These are phyloP conservation scores for Dryas integrifolia DNA, from an alignment of 331 rosid genomes.

Conservation along the genomic window DNA sequence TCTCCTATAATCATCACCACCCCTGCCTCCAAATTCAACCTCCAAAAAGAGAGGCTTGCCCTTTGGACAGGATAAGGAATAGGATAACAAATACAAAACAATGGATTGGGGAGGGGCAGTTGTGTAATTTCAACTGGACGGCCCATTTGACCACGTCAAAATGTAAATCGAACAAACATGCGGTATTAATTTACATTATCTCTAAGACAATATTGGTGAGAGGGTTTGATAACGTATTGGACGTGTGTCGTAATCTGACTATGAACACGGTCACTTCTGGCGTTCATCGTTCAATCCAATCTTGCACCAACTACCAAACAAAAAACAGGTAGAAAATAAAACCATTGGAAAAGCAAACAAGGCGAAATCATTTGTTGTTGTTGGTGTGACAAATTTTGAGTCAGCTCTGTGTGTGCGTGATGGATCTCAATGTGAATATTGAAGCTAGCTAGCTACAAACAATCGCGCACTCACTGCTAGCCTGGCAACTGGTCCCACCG, in stretches of 20 bases:
- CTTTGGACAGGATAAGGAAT: neutral
- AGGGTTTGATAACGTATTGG: neutral
- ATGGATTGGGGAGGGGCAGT: neutral
- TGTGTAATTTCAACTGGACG: neutral
- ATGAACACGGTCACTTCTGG: too few relatives aligned
- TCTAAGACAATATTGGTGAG: neutral
- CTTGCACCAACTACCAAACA: neutral
- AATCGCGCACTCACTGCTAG: too few relatives aligned
- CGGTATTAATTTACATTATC: conserved; percentile 21
- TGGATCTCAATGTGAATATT: too few relatives aligned
- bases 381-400: too few relatives aligned
- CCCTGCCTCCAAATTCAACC: neutral
- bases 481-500: conserved; percentile 12
- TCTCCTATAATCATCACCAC: neutral
- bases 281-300: too few relatives aligned
- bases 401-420: too few relatives aligned
- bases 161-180: neutral
- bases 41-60: neutral
- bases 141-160: conserved; percentile 18
- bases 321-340: neutral
- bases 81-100: too few relatives aligned
- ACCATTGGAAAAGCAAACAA: too few relatives aligned
- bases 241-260: neutral
- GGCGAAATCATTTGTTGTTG: too few relatives aligned
- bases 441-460: too few relatives aligned